Percentiles rank a stretch among this genome's conserved stretches.
These are phyloP conservation scores for Pleurotus djamor DNA, from an alignment of 768 basidiomycete species.

Conservation along the genomic window DNA sequence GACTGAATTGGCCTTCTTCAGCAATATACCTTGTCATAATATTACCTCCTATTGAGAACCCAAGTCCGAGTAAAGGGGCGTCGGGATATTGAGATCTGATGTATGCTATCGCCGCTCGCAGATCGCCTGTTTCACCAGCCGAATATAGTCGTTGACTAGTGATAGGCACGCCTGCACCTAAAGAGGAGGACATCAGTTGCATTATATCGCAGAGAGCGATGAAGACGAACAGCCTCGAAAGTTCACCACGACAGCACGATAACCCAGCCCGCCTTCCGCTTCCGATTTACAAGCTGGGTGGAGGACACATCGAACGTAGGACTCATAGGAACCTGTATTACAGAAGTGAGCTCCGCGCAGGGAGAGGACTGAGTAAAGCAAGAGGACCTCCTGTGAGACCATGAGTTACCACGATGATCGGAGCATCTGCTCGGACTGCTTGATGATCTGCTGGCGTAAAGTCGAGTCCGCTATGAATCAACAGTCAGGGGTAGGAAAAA, in stretches of 20 bases:
- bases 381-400: slow-evolving; percentile 48
- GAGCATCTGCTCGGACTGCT: slow-evolving; percentile 34
- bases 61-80: slow-evolving; percentile 82
- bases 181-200: slow-evolving; percentile 6
- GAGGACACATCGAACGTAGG: slow-evolving; percentile 84
- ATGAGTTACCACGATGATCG: slow-evolving; percentile 57
- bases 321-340: slow-evolving; percentile 78
- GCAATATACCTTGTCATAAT: slow-evolving; percentile 88
- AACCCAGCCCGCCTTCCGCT: slow-evolving; percentile 84
- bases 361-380: not conserved
- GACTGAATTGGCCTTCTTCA: slow-evolving; percentile 68
- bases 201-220: slow-evolving; percentile 8
- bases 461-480: slow-evolving; percentile 56
- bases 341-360: not conserved
- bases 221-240: slow-evolving; percentile 80
- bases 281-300: slow-evolving; percentile 68
- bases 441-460: slow-evolving; percentile 49
- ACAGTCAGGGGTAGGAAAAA: not conserved
- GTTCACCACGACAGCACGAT: slow-evolving; percentile 88
- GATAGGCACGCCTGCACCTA: slow-evolving; percentile 83
- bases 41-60: slow-evolving; percentile 94
- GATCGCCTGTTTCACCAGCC: slow-evolving; percentile 89
- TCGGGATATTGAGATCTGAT: slow-evolving; percentile 70
- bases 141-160: slow-evolving; percentile 85
- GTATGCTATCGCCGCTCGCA: slow-evolving; percentile 77